Base-by-base conservation (phyloP, 2,329 filamentous ascomycete genomes). In the Trichoderma sp. region DNA sequence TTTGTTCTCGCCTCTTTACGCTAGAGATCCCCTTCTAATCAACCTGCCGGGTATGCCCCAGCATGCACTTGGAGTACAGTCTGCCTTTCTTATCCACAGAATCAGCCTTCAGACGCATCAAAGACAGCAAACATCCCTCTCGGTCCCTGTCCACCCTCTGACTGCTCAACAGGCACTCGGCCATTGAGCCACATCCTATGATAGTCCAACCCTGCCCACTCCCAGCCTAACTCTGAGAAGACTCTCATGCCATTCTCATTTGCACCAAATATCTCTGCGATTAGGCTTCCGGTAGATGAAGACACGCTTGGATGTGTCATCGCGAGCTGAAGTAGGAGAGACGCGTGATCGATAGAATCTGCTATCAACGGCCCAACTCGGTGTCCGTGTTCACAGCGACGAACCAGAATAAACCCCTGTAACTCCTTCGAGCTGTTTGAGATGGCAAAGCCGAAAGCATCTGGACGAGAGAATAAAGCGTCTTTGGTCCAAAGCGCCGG, bases 171-270 rank as follows among this genome's bases (percentile, higher is more conserved):
- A 8, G 64, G 64, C 53, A 58, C 64, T 58, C 11, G 50, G n/a
- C 64, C 64, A 20, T 67, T 2, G n/a, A 67, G 50, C 64, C 64
- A 67, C 64, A 67, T 67, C 39, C 64, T 58, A 11, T 67, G 64
- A 26, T 67, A 67, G 5, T 67, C 64, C 9, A 67, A 6, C 7
- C 34, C 30, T 4, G 34, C 32, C 53, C 50, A 67, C 9, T 58
- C 23, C 64, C 50, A 67, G 17, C 64, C 64, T 17, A 67, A 32
- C 9, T 43, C 11, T 30, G 50, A 30, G 17, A 67, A 67, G 2
- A 67, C 50, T 6, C 8, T 9, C 26, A 55, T 13, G 17, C 50
- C 36, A 2, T 58, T 30, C 17, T 67, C 53, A 12, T 58, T 67
- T 3, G 50, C 50, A 13, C 64, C 64, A 17, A 67, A 67, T 23